Percentiles rank a stretch among this genome's conserved stretches.
These are phyloP conservation scores for Vanrija sp. DNA, from an alignment of 1,284 basidiomycete genomes.

Conservation along the genomic window DNA sequence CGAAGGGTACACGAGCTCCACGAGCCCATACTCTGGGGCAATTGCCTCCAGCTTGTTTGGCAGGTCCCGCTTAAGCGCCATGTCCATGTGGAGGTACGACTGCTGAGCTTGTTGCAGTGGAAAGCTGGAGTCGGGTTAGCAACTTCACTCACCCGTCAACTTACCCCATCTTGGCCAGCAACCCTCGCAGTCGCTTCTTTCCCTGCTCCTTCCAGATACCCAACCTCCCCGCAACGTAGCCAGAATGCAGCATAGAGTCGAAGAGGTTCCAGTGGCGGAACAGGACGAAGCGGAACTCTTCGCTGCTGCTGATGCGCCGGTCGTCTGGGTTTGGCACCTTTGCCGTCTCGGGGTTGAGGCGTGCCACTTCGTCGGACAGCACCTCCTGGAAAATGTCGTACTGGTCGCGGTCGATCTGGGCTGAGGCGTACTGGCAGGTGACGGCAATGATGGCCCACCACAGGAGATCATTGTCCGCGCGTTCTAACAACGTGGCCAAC, in stretches of 20 bases:
- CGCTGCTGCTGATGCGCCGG: conserved; percentile 68
- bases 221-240: conserved; percentile 90
- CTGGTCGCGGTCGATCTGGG: conserved; percentile 76
- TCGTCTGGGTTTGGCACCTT: conserved; percentile 61
- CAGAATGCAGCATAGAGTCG: conserved; percentile 95
- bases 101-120: conserved; percentile 92
- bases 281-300: conserved; percentile 88
- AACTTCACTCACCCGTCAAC: conserved; percentile 20
- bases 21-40: conserved; percentile 93
- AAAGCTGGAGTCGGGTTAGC: conserved; percentile 57
- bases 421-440: conserved; percentile 85
- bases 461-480: conserved; percentile 87
- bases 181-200: conserved; percentile 77
- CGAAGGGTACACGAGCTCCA: conserved; percentile 88
- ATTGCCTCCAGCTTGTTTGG: conserved; percentile 79
- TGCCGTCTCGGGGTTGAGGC: conserved; percentile 64
- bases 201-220: conserved; percentile 96
- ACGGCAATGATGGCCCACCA: conserved; percentile 95
- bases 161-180: conserved; percentile 98
- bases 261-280: conserved; percentile 98
- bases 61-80: conserved; percentile 81
- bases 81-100: conserved; percentile 91
- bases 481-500: conserved; percentile 80
- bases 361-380: conserved; percentile 82
- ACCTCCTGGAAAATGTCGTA: conserved; percentile 78